Evolutionary conservation across 129 eudicot genomes (phyloP).

Genomic region (Helianthus annuus): DNA sequence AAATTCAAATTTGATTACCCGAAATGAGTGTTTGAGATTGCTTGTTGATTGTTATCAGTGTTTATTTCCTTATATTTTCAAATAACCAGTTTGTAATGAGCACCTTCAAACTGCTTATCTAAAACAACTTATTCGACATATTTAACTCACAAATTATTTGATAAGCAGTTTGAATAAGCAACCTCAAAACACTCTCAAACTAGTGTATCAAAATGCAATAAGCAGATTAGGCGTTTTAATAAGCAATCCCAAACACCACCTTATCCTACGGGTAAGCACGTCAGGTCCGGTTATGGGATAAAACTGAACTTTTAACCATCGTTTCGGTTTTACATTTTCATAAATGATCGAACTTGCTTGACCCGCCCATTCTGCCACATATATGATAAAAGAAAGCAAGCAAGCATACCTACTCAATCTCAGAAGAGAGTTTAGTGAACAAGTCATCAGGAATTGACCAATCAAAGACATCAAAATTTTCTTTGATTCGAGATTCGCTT

Average conservation of each 20-base stretch:
- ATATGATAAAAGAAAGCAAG: neutral
- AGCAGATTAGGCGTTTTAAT: neutral
- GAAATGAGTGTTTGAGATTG: neutral
- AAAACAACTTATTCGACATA: neutral
- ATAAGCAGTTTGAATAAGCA: neutral
- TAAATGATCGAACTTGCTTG: too few relatives aligned
- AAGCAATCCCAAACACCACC: too few relatives aligned
- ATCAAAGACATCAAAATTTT: too few relatives aligned
- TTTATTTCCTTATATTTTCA: neutral
- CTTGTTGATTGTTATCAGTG: neutral
- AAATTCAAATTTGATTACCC: neutral
- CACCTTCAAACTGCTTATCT: neutral
- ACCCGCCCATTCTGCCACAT: neutral
- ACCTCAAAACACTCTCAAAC: neutral
- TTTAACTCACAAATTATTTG: neutral
- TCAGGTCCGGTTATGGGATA: too few relatives aligned
- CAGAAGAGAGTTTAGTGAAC: too few relatives aligned
- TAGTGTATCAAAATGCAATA: neutral
- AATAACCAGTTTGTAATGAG: neutral
- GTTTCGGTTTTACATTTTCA: too few relatives aligned
- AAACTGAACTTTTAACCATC: too few relatives aligned
- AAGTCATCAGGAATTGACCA: too few relatives aligned
- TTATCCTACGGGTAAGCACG: too few relatives aligned
- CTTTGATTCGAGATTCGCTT: conserved; percentile 57
- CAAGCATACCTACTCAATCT: conserved; percentile 43